These are phyloP conservation scores for Onygenales sp. DNA, from an alignment of 2,329 filamentous ascomycete species.

Conservation along the genomic window DNA sequence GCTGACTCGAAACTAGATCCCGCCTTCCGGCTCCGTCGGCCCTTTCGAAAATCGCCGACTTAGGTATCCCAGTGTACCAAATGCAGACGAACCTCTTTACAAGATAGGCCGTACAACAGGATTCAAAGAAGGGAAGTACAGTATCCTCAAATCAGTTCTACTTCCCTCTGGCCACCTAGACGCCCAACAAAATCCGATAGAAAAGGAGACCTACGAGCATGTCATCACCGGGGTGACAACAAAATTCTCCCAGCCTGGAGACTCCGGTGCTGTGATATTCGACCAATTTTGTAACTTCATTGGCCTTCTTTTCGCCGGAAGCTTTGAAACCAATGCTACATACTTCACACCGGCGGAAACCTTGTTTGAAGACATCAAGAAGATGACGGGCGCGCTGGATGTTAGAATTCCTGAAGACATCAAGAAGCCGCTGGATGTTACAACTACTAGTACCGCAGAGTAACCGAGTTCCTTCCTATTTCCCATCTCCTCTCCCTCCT, in stretches of 20 bases:
- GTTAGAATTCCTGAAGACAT: background rate
- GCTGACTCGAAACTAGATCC: background rate
- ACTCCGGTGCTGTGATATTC: slow-evolving; percentile 4
- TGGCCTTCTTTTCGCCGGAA: slow-evolving; percentile 4
- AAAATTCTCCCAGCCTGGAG: background rate
- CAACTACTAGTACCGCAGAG: too few relatives aligned
- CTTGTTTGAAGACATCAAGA: background rate
- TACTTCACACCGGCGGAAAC: slow-evolving; percentile 1
- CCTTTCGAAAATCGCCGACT: background rate
- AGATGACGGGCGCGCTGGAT: background rate
- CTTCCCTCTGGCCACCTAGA: too few relatives aligned
- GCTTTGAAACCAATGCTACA: background rate
- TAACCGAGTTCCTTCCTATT: too few relatives aligned
- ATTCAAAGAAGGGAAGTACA: background rate
- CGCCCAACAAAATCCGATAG: too few relatives aligned
- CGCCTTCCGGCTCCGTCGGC: background rate
- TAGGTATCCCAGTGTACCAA: too few relatives aligned
- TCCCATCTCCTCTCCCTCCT: too few relatives aligned
- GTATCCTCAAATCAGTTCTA: background rate
- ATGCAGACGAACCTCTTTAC: background rate
- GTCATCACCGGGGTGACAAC: background rate
- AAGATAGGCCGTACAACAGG: background rate
- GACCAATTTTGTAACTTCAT: background rate
- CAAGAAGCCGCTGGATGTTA: too few relatives aligned
- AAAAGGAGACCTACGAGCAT: background rate